phyloP scores from a whole-genome alignment of 2,329 filamentous ascomycete genomes.

The Zelopaecilomyces penicillatus region DNA sequence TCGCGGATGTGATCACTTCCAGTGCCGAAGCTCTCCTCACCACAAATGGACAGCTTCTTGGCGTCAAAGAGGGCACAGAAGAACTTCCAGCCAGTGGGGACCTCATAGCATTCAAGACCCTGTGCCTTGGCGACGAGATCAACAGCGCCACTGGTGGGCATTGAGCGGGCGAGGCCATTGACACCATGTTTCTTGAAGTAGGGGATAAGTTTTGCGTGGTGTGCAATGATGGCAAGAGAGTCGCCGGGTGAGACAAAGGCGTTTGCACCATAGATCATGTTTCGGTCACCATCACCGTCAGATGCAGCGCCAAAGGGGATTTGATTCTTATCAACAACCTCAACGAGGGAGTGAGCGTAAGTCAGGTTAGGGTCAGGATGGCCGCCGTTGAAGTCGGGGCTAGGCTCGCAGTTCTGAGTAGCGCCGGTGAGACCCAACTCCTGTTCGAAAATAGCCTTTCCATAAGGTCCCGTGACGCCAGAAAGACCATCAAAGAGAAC shows the following conservation, averaged over 20 bases:
- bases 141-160: constrained; percentile 94
- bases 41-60: constrained; percentile 94
- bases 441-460: constrained; percentile 86
- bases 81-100: constrained; percentile 98
- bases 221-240: constrained; percentile 94
- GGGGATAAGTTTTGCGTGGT: constrained; percentile 91
- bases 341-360: constrained; percentile 90
- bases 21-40: constrained; percentile 96
- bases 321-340: constrained; percentile 80
- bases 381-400: constrained; percentile 91
- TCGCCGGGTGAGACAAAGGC: constrained; percentile 95
- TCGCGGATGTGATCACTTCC: constrained; percentile 98
- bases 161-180: constrained; percentile 88
- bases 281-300: constrained; percentile 95
- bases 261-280: constrained; percentile 99
- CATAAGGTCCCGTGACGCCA: constrained; percentile 93
- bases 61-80: constrained; percentile 95
- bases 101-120: constrained; percentile 85
- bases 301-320: constrained; percentile 96
- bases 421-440: constrained; percentile 74
- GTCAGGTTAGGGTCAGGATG: constrained; percentile 98
- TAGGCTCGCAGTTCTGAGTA: constrained; percentile 87
- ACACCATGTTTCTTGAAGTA: constrained; percentile 98
- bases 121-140: constrained; percentile 95
- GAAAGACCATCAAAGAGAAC: constrained; percentile 90